A percentile compares a stretch with the other conserved stretches of the same genome.
Evolutionary conservation across 2,329 filamentous ascomycete genomes (phyloP).

Genomic region (Penicillium expansum): DNA sequence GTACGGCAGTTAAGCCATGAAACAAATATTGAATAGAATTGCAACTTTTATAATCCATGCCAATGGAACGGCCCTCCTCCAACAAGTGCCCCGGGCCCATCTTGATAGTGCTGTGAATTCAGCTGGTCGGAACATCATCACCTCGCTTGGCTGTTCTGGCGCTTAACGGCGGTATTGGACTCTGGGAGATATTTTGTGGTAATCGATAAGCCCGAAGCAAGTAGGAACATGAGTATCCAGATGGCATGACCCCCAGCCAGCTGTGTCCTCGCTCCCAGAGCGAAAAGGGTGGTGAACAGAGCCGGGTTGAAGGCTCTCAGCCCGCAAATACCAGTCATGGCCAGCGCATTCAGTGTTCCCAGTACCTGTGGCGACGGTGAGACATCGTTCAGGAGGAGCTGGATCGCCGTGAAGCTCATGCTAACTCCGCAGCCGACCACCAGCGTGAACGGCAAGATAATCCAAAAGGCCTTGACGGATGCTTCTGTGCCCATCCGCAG

Average conservation of each 20-base stretch:
- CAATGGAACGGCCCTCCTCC: not conserved
- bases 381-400: conserved; percentile 73
- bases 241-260: conserved; percentile 64
- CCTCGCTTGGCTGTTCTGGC: not conserved
- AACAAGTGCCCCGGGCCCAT: not conserved
- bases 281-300: conserved; percentile 65
- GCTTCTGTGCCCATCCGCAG: conserved; percentile 43
- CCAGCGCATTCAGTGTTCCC: conserved; percentile 69
- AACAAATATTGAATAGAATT: too few relatives aligned
- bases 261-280: conserved; percentile 61
- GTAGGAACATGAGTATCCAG: conserved; percentile 46
- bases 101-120: not conserved
- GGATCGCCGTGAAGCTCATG: conserved; percentile 69
- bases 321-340: conserved; percentile 60
- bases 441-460: conserved; percentile 45
- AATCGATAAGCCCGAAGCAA: conserved; percentile 38
- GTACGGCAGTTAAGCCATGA: not conserved
- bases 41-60: not conserved
- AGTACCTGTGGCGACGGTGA: conserved; percentile 63
- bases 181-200: conserved; percentile 19
- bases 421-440: conserved; percentile 61
- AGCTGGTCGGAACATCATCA: not conserved
- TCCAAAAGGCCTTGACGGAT: conserved; percentile 57
- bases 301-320: conserved; percentile 66
- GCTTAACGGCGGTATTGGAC: not conserved